These are phyloP conservation scores for Cucurbita ficifolia DNA, from an alignment of 306 rosid species.

Conservation along the genomic window DNA sequence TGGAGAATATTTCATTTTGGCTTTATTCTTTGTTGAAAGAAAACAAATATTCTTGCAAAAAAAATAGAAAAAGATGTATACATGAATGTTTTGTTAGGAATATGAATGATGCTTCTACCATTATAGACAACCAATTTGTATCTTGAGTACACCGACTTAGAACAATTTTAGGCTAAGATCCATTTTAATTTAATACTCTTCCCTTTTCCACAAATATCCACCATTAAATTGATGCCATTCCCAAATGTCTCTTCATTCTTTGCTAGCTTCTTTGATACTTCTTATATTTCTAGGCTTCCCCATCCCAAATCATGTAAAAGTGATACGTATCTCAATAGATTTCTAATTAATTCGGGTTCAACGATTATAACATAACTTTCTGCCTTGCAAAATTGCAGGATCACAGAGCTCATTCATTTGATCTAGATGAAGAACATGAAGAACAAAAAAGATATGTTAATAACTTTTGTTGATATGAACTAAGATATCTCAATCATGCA, in stretches of 20 bases:
- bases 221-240: background rate
- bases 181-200: background rate
- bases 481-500: too few species aligned
- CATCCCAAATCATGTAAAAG: too few species aligned
- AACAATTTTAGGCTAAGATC: background rate
- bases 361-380: too few species aligned
- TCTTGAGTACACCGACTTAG: background rate
- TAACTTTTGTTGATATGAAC: too few species aligned
- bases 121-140: background rate
- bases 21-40: background rate
- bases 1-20: background rate
- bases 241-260: background rate
- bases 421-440: too few species aligned
- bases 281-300: too few species aligned
- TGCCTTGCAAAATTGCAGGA: too few species aligned
- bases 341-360: too few species aligned
- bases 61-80: background rate
- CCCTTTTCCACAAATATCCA: background rate
- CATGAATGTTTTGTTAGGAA: background rate
- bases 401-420: too few species aligned
- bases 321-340: too few species aligned
- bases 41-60: background rate
- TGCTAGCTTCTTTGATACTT: background rate
- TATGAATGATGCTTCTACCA: background rate
- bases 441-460: too few species aligned